Conservation (phyloP, 371 early-diverging fungal species). For the Mortierella sp. region DNA sequence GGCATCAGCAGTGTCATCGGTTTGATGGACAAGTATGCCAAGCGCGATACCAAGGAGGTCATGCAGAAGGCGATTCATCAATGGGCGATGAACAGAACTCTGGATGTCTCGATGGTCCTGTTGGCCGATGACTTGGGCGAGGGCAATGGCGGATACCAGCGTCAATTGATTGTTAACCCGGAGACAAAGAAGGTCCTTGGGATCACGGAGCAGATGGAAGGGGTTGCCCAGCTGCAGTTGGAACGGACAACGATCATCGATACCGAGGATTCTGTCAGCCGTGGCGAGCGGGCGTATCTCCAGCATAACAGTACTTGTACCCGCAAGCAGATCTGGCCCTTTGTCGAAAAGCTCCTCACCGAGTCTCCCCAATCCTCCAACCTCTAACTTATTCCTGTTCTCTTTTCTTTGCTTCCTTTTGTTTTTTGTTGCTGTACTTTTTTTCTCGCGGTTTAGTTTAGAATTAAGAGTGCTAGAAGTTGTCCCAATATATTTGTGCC, state of each 20-base stretch:
- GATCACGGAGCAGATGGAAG: conserved; percentile 55
- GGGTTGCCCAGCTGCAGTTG: conserved; percentile 24
- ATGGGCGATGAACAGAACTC: conserved; percentile 58
- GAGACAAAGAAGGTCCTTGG: conserved; percentile 29
- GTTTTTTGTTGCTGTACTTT: neutral
- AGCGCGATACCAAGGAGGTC: conserved; percentile 25
- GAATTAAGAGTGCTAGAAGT: too few species aligned
- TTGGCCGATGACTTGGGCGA: conserved; percentile 68
- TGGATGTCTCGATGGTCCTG: conserved; percentile 74
- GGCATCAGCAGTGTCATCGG: conserved; percentile 79
- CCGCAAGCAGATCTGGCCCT: conserved; percentile 82
- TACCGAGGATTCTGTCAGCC: conserved; percentile 26
- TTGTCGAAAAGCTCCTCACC: conserved; percentile 56
- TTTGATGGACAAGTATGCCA: conserved; percentile 66
- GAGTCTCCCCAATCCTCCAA: conserved; percentile 17
- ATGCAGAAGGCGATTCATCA: conserved; percentile 39
- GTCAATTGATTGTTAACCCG: conserved; percentile 73
- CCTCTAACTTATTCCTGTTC: conserved; percentile 1
- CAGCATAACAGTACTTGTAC: conserved; percentile 72
- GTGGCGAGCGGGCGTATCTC: conserved; percentile 55
- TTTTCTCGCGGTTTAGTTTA: neutral
- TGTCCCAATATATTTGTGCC: too few species aligned
- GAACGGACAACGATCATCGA: conserved; percentile 24
- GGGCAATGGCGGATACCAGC: conserved; percentile 63
- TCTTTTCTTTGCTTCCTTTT: neutral